Percentiles rank a stretch among this genome's conserved stretches.
Conservation (phyloP, 2,329 filamentous ascomycete species). For the Zasmidium citrigriseum region DNA sequence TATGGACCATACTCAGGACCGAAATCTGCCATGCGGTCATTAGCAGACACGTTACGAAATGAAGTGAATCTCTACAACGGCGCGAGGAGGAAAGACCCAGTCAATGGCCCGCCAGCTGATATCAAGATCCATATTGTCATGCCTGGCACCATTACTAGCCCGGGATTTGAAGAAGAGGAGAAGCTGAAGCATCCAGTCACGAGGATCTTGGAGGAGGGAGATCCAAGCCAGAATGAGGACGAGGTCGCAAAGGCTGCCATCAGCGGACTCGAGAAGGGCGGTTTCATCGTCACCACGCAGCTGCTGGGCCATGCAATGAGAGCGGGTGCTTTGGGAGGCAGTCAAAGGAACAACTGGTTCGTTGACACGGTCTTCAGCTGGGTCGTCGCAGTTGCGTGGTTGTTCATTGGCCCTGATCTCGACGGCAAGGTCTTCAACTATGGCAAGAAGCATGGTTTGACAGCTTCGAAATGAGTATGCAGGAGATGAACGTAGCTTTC, state of each 20-base stretch:
- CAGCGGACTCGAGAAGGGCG: constrained; percentile 72
- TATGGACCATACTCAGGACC: constrained; percentile 82
- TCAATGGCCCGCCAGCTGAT: constrained; percentile 56
- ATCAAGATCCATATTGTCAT: constrained; percentile 81
- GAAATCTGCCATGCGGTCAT: constrained; percentile 80
- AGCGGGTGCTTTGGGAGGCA: constrained; percentile 55
- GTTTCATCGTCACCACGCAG: constrained; percentile 77
- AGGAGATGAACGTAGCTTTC: too few species aligned
- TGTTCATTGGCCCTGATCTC: constrained; percentile 60
- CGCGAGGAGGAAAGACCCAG: constrained; percentile 41
- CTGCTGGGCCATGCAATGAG: constrained; percentile 73
- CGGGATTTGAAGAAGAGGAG: constrained; percentile 76
- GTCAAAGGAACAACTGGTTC: constrained; percentile 55
- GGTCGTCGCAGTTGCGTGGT: constrained; percentile 55
- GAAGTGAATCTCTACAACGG: constrained; percentile 86
- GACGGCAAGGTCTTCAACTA: constrained; percentile 58
- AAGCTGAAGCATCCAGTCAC: constrained; percentile 78
- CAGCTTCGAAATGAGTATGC: neutral
- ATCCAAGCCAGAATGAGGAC: constrained; percentile 76
- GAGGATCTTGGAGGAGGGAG: constrained; percentile 75
- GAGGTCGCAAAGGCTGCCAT: constrained; percentile 73
- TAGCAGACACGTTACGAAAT: constrained; percentile 80
- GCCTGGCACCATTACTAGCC: constrained; percentile 78
- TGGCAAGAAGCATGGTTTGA: constrained; percentile 55
- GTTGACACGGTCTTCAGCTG: constrained; percentile 58